phyloP scores from a whole-genome alignment of 2,329 filamentous ascomycete species.

The Fusarium pilosicola region DNA sequence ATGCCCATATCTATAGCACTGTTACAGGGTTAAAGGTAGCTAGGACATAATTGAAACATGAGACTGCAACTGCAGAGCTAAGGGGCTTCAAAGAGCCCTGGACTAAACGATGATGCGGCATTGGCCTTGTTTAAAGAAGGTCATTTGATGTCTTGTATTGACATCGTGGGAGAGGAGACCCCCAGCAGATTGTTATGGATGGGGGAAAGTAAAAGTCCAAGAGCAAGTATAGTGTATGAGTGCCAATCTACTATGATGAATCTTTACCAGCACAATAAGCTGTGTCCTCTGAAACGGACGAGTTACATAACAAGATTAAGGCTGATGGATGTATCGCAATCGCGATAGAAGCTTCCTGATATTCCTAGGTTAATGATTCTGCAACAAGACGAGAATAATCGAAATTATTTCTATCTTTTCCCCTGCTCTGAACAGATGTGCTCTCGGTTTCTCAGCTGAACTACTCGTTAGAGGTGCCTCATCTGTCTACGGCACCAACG shows the following conservation, averaged over 20 bases:
- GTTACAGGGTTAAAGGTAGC: background rate
- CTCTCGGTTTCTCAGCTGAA: background rate
- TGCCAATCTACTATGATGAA: too few species aligned
- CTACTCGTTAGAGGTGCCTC: background rate
- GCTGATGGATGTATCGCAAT: background rate
- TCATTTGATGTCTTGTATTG: background rate
- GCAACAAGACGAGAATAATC: too few species aligned
- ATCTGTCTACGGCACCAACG: background rate
- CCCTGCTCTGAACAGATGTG: background rate
- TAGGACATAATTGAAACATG: background rate
- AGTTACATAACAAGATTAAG: background rate
- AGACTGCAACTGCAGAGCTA: background rate
- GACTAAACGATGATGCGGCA: background rate
- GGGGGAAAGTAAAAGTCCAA: too few species aligned
- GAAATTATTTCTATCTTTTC: background rate
- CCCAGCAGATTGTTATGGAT: background rate
- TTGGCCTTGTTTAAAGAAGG: background rate
- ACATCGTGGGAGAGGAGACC: background rate
- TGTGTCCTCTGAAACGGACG: background rate
- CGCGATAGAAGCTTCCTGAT: too few species aligned
- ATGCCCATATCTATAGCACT: background rate
- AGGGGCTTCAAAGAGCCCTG: background rate
- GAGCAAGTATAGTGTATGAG: background rate
- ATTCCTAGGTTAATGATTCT: background rate
- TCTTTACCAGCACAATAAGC: background rate